Evolutionary conservation across 106 monocot genomes (phyloP).

Genomic region (Dioscorea dumetorum): DNA sequence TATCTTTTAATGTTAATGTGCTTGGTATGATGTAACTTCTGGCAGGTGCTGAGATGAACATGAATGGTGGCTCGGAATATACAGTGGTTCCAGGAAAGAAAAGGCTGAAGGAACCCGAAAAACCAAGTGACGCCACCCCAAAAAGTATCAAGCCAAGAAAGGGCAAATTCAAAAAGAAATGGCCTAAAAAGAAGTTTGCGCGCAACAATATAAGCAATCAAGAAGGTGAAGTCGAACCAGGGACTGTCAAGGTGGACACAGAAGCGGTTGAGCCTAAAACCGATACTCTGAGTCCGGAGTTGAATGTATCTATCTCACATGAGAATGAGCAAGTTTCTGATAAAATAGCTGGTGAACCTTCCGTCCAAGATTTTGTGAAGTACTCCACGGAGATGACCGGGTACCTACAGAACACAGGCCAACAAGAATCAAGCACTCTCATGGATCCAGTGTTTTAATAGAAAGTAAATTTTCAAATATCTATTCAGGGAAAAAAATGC

Average conservation of each 20-base stretch:
- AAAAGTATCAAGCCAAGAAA: constrained; percentile 59
- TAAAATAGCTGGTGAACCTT: not conserved
- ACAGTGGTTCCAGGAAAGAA: constrained; percentile 62
- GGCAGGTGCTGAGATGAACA: constrained; percentile 22
- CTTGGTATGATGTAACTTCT: not conserved
- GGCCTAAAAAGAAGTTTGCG: constrained; percentile 27
- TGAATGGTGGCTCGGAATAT: constrained; percentile 31
- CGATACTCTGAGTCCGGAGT: not conserved
- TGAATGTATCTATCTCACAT: not conserved
- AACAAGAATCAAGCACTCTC: no score
- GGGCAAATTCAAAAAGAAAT: constrained; percentile 44
- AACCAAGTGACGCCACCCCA: constrained; percentile 6
- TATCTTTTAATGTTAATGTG: not conserved
- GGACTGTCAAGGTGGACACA: not conserved
- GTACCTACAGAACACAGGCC: not conserved
- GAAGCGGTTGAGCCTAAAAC: not conserved
- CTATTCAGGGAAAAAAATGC: no score
- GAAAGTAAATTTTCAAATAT: no score
- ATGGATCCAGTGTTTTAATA: no score
- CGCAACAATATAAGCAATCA: constrained; percentile 1
- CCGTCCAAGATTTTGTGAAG: not conserved
- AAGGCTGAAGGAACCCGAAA: constrained; percentile 41
- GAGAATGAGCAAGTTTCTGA: not conserved
- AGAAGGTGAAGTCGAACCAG: not conserved
- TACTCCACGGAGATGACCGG: not conserved